Conservation (phyloP, 2,329 filamentous ascomycete genomes). For the Colletotrichum sp. region DNA sequence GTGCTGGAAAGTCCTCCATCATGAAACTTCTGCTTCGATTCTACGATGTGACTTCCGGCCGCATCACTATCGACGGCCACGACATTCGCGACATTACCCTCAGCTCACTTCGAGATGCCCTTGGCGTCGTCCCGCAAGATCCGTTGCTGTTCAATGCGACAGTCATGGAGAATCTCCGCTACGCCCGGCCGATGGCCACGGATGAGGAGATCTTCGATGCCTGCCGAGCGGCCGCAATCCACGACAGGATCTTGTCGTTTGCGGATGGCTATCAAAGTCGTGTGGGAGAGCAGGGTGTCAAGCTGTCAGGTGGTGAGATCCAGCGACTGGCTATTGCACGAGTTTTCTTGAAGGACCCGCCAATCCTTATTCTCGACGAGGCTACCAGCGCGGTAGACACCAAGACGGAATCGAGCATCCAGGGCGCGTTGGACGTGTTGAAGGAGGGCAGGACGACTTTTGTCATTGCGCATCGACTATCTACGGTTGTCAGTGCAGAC, state of each 20-base stretch:
- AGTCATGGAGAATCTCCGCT: constrained; percentile 71
- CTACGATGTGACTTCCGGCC: constrained; percentile 61
- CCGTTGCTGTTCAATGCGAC: constrained; percentile 72
- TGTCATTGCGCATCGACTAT: constrained; percentile 13
- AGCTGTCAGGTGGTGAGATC: constrained; percentile 74
- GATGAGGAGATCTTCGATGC: neutral
- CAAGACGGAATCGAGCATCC: constrained; percentile 68
- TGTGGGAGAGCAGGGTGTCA: constrained; percentile 71
- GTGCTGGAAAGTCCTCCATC: constrained; percentile 67
- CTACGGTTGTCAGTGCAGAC: constrained; percentile 1
- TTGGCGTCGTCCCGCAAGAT: constrained; percentile 75
- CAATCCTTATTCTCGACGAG: constrained; percentile 74
- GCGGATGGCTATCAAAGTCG: constrained; percentile 63
- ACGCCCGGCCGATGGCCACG: neutral
- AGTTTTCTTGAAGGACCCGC: constrained; percentile 69
- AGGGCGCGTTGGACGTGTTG: constrained; percentile 60
- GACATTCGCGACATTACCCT: constrained; percentile 31
- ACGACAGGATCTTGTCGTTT: constrained; percentile 59
- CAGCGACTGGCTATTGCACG: constrained; percentile 77
- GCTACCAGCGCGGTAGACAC: constrained; percentile 70
- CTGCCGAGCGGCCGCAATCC: constrained; percentile 55
- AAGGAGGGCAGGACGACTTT: constrained; percentile 46
- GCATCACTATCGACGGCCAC: constrained; percentile 23
- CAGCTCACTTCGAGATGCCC: constrained; percentile 33
- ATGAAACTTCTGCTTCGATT: constrained; percentile 66